Base-by-base conservation (phyloP, 345 rosid species). In the Psidium friedrichsthalianum region DNA sequence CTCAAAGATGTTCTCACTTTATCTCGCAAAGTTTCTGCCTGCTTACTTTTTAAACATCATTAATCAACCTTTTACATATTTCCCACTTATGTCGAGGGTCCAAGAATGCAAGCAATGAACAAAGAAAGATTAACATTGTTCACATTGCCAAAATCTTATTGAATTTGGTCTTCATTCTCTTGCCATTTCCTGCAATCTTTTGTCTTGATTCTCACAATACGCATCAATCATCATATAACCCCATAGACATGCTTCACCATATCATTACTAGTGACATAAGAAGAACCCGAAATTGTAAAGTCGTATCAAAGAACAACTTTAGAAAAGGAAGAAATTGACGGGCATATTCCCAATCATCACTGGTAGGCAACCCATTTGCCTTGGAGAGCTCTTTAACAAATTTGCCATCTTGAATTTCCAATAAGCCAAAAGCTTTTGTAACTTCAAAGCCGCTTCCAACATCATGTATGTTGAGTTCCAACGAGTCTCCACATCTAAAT, bases 401-500 rank as follows among this genome's bases (percentile, higher is more conserved):
- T 51, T 74, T 55, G 1, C 25, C 36, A 5, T 85, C 83, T 6
- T 85, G 69, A 53, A 74, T 13, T 51, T 85, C 87, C 5, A 81
- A 51, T 11, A 81, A 85, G 12, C 82, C 56, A 85, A 85, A 85
- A 18, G 84, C 85, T 81, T 54, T 49, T 69, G 40, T 69, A 49
- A 61, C 32, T 69, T 82, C 24, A 86, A 44, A 14, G 87, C 84
- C 0, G 51, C 74, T 18, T 85, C 87, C 78, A 81, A 27, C 56
- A 81, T 80, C 87, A 85, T 61, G 15, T 78, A 85, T 4, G 78
- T 85, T 1, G 78, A 85, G 40, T 56, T 85, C 87, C 87, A 85
- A 10, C 32, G 22, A 25, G 40, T 80, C 20, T 81, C 57, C 29
- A 55, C 83, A 85, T 81, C 87, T 27, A 85, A 81, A 47, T 58